Evolutionary conservation across 768 basidiomycete species (phyloP).

Genomic region (Pluteus cervinus): DNA sequence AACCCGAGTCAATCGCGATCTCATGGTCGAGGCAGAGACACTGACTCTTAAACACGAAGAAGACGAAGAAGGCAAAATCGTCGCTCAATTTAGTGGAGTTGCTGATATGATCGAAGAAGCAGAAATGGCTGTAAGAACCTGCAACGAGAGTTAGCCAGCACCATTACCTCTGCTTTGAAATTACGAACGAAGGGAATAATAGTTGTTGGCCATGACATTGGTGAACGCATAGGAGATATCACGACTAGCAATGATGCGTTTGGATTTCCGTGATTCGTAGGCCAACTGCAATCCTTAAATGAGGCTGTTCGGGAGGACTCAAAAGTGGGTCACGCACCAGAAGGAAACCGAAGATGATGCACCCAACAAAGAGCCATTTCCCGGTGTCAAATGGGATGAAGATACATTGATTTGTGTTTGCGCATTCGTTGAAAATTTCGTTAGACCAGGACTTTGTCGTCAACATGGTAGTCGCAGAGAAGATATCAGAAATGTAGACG

Average conservation of each 20-base stretch:
- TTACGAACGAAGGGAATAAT: conserved; percentile 88
- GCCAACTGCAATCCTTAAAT: conserved; percentile 51
- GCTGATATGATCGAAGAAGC: conserved; percentile 95
- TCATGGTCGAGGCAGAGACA: conserved; percentile 6
- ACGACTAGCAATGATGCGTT: conserved; percentile 90
- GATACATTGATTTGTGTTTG: conserved; percentile 60
- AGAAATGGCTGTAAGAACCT: conserved; percentile 97
- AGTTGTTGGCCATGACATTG: conserved; percentile 94
- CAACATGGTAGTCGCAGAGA: conserved; percentile 95
- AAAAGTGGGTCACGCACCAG: conserved; percentile 48
- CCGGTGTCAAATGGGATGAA: conserved; percentile 84
- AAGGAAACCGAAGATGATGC: conserved; percentile 97
- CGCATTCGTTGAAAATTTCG: conserved; percentile 79
- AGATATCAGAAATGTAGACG: conserved; percentile 97
- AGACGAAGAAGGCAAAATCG: conserved; percentile 98
- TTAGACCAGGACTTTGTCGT: conserved; percentile 87
- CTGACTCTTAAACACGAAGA: conserved; percentile 98
- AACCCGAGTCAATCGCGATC: not conserved
- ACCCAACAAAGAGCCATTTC: conserved; percentile 96
- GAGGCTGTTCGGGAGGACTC: not conserved
- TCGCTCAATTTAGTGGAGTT: conserved; percentile 95
- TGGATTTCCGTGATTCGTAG: conserved; percentile 88
- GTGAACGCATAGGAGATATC: conserved; percentile 99
- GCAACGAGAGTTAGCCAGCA: conserved; percentile 8
- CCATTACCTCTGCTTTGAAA: too few relatives aligned